Base-by-base conservation (phyloP, 345 rosid genomes). In the Eucalyptus shirleyi region DNA sequence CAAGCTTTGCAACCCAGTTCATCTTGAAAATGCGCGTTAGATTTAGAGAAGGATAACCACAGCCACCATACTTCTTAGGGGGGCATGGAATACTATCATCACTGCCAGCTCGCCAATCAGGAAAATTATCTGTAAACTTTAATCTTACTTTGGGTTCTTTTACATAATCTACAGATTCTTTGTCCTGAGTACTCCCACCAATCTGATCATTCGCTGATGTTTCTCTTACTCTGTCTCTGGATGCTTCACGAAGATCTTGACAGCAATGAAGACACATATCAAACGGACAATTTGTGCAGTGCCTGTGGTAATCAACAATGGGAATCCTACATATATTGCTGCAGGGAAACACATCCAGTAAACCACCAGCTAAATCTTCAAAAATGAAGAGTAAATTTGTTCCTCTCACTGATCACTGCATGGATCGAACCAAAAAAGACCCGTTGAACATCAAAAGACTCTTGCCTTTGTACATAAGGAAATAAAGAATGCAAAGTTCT, bases 1-100 rank as follows among this genome's bases (percentile, higher is more conserved):
- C 99, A 91, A 97, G 97, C 90, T 96, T 97, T 77, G 99, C 99
- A 90, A 96, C 98, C 99, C 99, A 98, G 88, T 96, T 98, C 98
- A 97, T 97, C 96, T 98, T 98, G 89, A 97, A 97, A 89, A 96
- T 98, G 91, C 98, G 95, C 86, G 95, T 93, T 40, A 98, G 96
- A 89, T 93, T 95, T 92, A 97, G 91, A 89, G 97, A 92, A 42
- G 59, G 91, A 88, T 91, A 92, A 89, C 96, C 95, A 90, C 99
- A 98, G 89, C 99, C 99, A 91, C 98, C 98, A 88, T 94, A 94
- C 32, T 93, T 97, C 93, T 91, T 94, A 32, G 98, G 98, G 26
- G 99, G 99, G 92, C 99, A 98, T 9, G 96, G 97, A 91, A 98
- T 96, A 90, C 98, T 97, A 90, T 98, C 95, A 89, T 96, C 97